Base-by-base conservation (phyloP, 106 monocot genomes). In the Iris macrosiphon region DNA sequence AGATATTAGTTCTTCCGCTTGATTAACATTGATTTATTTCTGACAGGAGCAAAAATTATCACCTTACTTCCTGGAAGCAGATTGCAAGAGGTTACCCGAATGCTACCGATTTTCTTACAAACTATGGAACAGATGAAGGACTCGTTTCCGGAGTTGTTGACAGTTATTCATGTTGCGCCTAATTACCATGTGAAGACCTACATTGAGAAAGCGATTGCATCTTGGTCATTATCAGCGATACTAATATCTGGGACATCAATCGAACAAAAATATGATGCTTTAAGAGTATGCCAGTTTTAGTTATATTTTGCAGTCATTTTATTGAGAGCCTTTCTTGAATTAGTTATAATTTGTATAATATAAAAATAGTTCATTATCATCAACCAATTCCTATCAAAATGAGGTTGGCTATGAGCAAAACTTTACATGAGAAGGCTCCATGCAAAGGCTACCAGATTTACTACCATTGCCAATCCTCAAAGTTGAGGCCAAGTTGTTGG, bases 61-160 rank as follows among this genome's bases (percentile, higher is more conserved):
- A 78, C 80, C 20, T 69, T 98, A 53, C 80, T 98, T 55, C 96
- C 96, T 53, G 96, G 96, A 68, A 98, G 96, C 69, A 79, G 96
- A 67, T 55, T 90, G 49, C 96, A 98, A 61, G 96, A 98, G 54
- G 90, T 98, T 40, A 83, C 35, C 35, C 74, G 77, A 7, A 98
- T 98, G 83, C 86, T 98, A 54, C 96, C 96, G 28, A 77, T 98
- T 67, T 98, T 70, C 62, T 45, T 80, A 30, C 44, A 75, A 44
- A 59, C 80, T 6, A 42, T 98, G 41, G 73, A 98, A 62, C 56
- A 62, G 24, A 43, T 98, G 38, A 78, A 65, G 28, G 57, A 47
- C 22, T 57, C 57, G 30, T 72, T 78, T 35, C 18, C 74, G 49
- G 72, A 75, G 32, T 55, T 91, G 55, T 66, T 74, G 20, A 27